These are phyloP conservation scores for Suillus discolor DNA, from an alignment of 768 basidiomycete genomes.

Conservation along the genomic window DNA sequence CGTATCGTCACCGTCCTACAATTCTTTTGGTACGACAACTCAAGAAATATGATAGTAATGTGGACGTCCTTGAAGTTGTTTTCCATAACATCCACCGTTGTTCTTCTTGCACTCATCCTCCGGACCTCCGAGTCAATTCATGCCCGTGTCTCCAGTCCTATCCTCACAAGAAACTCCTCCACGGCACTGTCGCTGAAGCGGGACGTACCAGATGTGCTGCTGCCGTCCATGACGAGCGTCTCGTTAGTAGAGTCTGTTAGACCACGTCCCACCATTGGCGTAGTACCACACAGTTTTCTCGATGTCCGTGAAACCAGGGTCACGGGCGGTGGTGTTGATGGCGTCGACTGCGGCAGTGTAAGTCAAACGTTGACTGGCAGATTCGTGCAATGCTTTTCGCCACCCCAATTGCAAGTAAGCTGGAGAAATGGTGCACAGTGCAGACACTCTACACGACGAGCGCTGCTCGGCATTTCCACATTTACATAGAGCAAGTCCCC, in stretches of 20 bases:
- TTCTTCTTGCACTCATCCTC: background rate
- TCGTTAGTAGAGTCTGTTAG: conserved; percentile 16
- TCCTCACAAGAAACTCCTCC: conserved; percentile 35
- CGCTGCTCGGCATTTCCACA: too few relatives aligned
- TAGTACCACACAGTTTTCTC: background rate
- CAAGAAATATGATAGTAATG: background rate
- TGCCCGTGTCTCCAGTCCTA: conserved; percentile 34
- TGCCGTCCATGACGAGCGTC: conserved; percentile 38
- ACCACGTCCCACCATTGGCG: conserved; percentile 32
- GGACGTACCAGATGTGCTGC: conserved; percentile 42
- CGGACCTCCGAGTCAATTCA: background rate
- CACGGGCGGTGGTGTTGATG: background rate
- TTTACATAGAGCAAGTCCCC: too few relatives aligned
- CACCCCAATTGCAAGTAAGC: background rate
- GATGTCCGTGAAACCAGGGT: background rate
- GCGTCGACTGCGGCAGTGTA: background rate
- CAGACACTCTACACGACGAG: too few relatives aligned
- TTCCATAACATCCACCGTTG: background rate
- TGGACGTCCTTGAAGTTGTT: background rate
- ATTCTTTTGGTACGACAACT: background rate
- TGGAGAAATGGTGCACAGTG: background rate
- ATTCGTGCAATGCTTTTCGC: background rate
- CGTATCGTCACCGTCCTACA: too few relatives aligned
- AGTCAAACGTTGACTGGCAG: background rate
- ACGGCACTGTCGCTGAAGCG: conserved; percentile 32